Base-by-base conservation (phyloP, 352 stramenopile species). In the Phytophthora citrophthora region DNA sequence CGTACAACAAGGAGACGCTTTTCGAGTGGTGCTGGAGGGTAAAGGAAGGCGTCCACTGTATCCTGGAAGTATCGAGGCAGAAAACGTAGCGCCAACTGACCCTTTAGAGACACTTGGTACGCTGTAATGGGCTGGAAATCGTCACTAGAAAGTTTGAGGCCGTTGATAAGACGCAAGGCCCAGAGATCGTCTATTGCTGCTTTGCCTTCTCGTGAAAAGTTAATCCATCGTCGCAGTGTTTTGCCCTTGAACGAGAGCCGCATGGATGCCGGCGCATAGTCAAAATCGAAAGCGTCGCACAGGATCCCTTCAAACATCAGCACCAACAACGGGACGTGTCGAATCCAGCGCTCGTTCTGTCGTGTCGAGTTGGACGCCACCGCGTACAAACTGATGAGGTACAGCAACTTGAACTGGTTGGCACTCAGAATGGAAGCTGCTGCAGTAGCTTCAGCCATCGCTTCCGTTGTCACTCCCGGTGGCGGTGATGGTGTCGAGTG, bases 271-370 rank as follows among this genome's bases (percentile, higher is more conserved):
- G 97, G 97, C 55, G 96, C 96, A 60, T 99, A 99, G 79, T 99
- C 97, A 70, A 98, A 99, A 63, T 98, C 90, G 41, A 99, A 82
- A 20, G 97, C 90, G 57, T 96, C 89, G 41, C 88, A 76, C 31
- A 98, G 79, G 48, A 99, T 98, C 11, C 94, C 97, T 69, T 99
- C 96, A 70, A 99, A 99, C 70, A 99, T 90, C 11, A 99, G 81
- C 64, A 99, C 97, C 38, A 98, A 85, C 29, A 99, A 68, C 40
- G 97, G 91, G 20, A 97, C 88, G 51, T 99, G 98, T 39, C 96
- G 87, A 52, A 99, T 90, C 97, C 97, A 99, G 39, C 93, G 76
- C 70, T 99, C 95, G 54, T 97, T 97, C 54, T 97, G 88, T 45
- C 96, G 87, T 24, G 83, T 84, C 45, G 87, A 89, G 52, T 91